Base-by-base conservation (phyloP, 306 rosid genomes). In the Bauhinia variegata region DNA sequence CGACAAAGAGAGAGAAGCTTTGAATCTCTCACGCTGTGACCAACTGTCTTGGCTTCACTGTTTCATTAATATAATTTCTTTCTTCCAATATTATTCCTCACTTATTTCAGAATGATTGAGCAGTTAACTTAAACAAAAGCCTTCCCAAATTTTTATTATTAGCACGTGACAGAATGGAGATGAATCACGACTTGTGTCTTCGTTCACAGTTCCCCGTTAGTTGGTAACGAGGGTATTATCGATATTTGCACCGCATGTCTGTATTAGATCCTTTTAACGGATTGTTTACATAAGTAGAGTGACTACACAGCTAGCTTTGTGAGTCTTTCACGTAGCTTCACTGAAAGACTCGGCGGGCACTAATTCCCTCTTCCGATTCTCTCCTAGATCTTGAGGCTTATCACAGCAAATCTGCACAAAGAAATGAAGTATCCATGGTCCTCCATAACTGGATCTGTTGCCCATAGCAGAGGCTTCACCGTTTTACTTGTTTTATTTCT, bases 401-500 rank as follows among this genome's bases (percentile, higher is more conserved):
- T 58, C 67, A 54, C 16, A 63, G 12, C 75, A 49, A 61, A 67
- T 70, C 88, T 63, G 81, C 78, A 67, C 62, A 67, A 54, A 73
- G 62, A 66, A 69, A 86, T 92, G 92, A 82, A 76, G 73, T 63
- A 51, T n/a, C 72, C 30, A 38, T 60, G 77, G 75, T 42, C 43
- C 11, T 65, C 76, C 43, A 43, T 74, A 47, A 60, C 59, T 67
- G 87, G 86, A 82, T 89, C 89, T 78, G 63, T 87, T 54, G 65
- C 79, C 59, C 57, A 67, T 61, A 75, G 66, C 73, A 70, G 77
- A 58, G 67, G 72, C 67, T 76, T 78, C 3, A 23, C 79, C 70
- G 5, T 83, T 62, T 49, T 86, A 38, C 80, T 89, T 19, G 16
- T 83, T 31, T 60, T 89, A 1, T 51, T 88, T 52, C 67, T 88